These are phyloP conservation scores for Nicotiana otophora DNA, from an alignment of 257 asterid species.

Conservation along the genomic window DNA sequence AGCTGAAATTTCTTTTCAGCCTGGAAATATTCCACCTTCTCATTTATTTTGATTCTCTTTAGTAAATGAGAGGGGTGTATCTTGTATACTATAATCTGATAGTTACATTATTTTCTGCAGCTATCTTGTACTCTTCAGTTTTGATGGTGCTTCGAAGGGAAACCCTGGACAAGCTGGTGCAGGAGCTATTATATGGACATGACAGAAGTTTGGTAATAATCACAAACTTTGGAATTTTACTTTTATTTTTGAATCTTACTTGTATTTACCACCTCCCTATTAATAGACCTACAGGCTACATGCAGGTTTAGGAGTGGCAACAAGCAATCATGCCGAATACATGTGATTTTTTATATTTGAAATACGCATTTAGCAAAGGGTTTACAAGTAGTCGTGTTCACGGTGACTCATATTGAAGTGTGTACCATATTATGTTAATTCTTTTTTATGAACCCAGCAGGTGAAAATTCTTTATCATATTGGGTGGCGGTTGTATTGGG, in stretches of 20 bases:
- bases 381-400: conserved; percentile 83
- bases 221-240: background rate
- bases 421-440: too few species aligned
- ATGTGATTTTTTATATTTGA: conserved; percentile 84
- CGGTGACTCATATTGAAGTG: conserved; percentile 38
- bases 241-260: background rate
- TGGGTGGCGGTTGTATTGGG: too few species aligned
- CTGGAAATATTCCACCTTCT: too few species aligned
- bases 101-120: conserved; percentile 31
- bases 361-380: conserved; percentile 72
- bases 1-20: too few species aligned
- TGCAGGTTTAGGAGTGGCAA: conserved; percentile 89
- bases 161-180: conserved; percentile 99
- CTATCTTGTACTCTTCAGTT: conserved; percentile 75
- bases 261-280: conserved; percentile 12
- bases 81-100: background rate
- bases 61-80: too few species aligned
- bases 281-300: conserved; percentile 76
- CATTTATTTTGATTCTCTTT: too few species aligned
- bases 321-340: conserved; percentile 88
- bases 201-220: conserved; percentile 71
- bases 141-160: conserved; percentile 96
- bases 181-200: conserved; percentile 81
- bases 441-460: too few species aligned
- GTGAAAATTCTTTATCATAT: too few species aligned